A percentile compares a stretch with the other conserved stretches of the same genome.
Conservation (phyloP, 805 yeast species). For the Nakazawaea pomicola region DNA sequence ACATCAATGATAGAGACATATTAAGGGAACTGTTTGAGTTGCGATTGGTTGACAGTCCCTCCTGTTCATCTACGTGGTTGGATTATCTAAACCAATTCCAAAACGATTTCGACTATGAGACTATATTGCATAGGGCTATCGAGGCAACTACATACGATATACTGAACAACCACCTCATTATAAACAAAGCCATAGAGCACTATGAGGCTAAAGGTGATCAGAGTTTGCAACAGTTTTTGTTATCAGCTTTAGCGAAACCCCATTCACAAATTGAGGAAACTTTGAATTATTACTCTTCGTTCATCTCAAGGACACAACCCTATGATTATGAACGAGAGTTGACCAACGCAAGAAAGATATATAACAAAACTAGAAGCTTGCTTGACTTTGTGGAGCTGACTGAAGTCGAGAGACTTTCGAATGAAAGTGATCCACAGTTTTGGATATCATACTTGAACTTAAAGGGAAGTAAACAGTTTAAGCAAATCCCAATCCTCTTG, state of each 20-base stretch:
- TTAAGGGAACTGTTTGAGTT: no score
- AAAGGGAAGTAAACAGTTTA: constrained; percentile 20
- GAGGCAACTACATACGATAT: constrained; percentile 25
- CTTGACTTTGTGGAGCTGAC: constrained; percentile 26
- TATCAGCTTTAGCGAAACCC: constrained; percentile 33
- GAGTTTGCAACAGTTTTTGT: constrained; percentile 19
- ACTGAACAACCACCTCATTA: constrained; percentile 18
- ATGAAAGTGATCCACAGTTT: constrained; percentile 11
- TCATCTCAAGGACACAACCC: constrained; percentile 28
- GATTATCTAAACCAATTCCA: neutral
- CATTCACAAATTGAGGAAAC: constrained; percentile 37
- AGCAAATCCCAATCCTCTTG: constrained; percentile 12
- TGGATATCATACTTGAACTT: constrained; percentile 32
- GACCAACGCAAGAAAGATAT: constrained; percentile 29
- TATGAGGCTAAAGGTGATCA: constrained; percentile 1
- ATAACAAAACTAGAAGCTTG: constrained; percentile 26
- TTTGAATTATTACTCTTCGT: constrained; percentile 33
- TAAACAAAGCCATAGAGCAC: constrained; percentile 16
- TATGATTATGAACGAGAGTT: constrained; percentile 31
- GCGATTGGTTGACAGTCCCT: no score
- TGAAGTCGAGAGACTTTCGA: neutral
- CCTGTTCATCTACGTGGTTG: constrained; percentile 2
- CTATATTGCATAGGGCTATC: constrained; percentile 19
- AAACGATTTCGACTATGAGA: neutral
- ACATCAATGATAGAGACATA: neutral